Conservation (phyloP, 768 basidiomycete species). For the Lyophyllum semitale region DNA sequence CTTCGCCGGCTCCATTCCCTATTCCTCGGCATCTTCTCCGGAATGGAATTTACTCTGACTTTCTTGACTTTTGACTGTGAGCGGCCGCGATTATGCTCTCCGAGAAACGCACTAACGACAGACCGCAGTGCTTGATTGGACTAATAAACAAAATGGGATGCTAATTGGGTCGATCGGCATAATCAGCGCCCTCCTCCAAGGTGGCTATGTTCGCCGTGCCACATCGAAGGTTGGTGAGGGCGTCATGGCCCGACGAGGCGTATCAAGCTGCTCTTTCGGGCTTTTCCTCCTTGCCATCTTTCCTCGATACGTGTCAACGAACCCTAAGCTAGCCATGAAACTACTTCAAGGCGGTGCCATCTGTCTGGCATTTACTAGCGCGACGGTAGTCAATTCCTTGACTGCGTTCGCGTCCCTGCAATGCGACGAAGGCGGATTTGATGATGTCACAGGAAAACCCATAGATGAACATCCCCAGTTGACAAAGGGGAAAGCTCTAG, state of each 20-base stretch:
- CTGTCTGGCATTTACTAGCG: constrained; percentile 90
- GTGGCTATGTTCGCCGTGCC: constrained; percentile 88
- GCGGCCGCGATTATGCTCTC: constrained; percentile 26
- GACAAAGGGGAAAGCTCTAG: constrained; percentile 82
- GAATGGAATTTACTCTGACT: constrained; percentile 94
- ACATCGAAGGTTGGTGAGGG: constrained; percentile 78
- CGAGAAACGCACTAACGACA: not conserved
- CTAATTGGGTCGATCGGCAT: constrained; percentile 89
- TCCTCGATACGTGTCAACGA: constrained; percentile 52
- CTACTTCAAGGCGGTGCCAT: constrained; percentile 72
- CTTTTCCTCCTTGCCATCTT: constrained; percentile 74
- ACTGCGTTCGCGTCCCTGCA: constrained; percentile 91
- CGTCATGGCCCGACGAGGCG: constrained; percentile 81
- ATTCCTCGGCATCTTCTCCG: constrained; percentile 91
- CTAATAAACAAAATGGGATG: constrained; percentile 83
- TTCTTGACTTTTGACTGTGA: constrained; percentile 90
- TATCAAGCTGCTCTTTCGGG: constrained; percentile 68
- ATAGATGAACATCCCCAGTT: constrained; percentile 62
- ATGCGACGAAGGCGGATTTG: constrained; percentile 71
- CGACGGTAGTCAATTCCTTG: constrained; percentile 92
- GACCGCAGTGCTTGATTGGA: constrained; percentile 79
- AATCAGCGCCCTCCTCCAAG: constrained; percentile 87
- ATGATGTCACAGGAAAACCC: constrained; percentile 58
- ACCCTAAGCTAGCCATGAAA: constrained; percentile 46
- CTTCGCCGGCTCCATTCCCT: constrained; percentile 76